Conservation (phyloP, 257 asterid genomes). For the Solanum lycopersicoides region DNA sequence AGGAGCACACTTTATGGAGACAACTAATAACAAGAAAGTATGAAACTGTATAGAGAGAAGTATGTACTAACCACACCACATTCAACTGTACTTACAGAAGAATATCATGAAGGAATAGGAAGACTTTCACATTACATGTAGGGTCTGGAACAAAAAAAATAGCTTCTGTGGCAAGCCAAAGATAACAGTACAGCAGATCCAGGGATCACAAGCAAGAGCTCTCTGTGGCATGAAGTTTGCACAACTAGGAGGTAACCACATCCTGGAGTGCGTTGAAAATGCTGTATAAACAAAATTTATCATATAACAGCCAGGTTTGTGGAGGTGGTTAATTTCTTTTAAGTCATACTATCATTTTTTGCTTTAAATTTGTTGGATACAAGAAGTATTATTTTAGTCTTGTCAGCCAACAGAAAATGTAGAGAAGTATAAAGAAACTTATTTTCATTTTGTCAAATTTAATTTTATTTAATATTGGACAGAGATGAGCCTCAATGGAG, state of each 20-base stretch:
- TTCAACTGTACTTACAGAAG: not conserved
- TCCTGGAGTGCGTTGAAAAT: not conserved
- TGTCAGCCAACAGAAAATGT: not conserved
- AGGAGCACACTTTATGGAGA: not conserved
- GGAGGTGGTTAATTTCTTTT: not conserved
- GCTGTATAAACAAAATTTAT: not conserved
- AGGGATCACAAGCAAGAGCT: not conserved
- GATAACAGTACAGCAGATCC: not conserved
- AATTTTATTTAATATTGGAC: not conserved
- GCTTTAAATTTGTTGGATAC: not conserved
- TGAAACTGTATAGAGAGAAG: not conserved
- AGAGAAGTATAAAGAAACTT: not conserved
- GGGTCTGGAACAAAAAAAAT: not conserved
- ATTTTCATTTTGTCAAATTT: not conserved
- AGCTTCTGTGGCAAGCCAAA: not conserved
- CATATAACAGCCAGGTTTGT: not conserved
- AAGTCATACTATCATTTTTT: not conserved
- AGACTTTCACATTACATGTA: not conserved
- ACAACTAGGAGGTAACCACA: not conserved
- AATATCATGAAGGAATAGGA: not conserved
- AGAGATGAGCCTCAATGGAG: not conserved
- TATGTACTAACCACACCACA: not conserved
- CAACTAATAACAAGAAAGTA: not conserved
- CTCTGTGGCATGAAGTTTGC: not conserved
- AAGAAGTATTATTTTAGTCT: not conserved